These are phyloP conservation scores for Bruguiera sexangula DNA, from an alignment of 345 rosid genomes.

Conservation along the genomic window DNA sequence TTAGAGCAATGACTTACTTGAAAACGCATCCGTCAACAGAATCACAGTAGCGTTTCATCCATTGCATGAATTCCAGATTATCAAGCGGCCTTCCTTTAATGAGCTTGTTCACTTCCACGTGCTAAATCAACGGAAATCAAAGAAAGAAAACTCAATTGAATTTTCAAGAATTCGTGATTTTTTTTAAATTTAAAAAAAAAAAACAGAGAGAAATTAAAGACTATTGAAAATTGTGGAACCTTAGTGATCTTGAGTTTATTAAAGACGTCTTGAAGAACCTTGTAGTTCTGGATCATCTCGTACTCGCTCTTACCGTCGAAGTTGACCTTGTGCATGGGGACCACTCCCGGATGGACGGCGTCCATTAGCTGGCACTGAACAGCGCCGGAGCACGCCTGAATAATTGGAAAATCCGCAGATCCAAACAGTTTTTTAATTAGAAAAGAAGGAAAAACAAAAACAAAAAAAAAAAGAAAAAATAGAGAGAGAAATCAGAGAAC, in stretches of 20 bases:
- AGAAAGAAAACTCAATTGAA: neutral
- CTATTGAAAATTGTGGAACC: conserved; percentile 33
- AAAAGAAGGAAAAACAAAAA: neutral
- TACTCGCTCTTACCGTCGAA: conserved; percentile 94
- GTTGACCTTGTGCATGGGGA: conserved; percentile 98
- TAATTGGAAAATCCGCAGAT: neutral
- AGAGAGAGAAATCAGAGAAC: neutral
- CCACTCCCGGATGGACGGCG: conserved; percentile 81
- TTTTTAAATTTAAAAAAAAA: neutral
- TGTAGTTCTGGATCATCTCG: conserved; percentile 97
- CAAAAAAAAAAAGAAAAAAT: neutral
- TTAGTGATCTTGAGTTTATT: conserved; percentile 93
- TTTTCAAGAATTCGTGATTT: neutral
- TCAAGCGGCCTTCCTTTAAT: conserved; percentile 96
- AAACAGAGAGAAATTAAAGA: neutral
- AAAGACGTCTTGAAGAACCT: conserved; percentile 95
- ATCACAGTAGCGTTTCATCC: conserved; percentile 97
- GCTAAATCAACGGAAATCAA: conserved; percentile 35
- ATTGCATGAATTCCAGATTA: conserved; percentile 95
- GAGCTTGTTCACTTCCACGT: conserved; percentile 85
- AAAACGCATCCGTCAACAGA: conserved; percentile 61
- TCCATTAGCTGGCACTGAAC: conserved; percentile 99
- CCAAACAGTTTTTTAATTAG: neutral
- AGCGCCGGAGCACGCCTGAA: conserved; percentile 89
- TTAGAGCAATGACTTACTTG: conserved; percentile 28